These are phyloP conservation scores for Dothideomycetes sp. DNA, from an alignment of 2,329 filamentous ascomycete species.

Conservation along the genomic window DNA sequence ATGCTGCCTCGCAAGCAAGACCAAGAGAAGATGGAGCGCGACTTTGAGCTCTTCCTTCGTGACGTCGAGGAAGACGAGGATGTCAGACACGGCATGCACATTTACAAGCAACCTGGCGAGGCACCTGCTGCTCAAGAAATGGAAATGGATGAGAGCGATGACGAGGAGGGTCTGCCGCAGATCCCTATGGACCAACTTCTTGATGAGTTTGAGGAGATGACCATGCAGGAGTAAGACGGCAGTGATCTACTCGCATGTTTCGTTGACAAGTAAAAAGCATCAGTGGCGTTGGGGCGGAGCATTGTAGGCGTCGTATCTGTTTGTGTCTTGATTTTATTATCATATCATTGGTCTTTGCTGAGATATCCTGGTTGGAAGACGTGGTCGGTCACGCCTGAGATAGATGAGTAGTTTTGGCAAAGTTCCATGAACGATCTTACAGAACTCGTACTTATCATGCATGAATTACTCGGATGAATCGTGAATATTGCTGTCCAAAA, in stretches of 20 bases:
- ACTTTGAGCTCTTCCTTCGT: conserved; percentile 94
- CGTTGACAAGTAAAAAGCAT: neutral
- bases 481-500: too few species aligned
- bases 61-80: conserved; percentile 96
- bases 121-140: conserved; percentile 42
- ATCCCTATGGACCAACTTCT: conserved; percentile 52
- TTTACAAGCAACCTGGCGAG: conserved; percentile 54
- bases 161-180: conserved; percentile 40
- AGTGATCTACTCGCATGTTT: neutral
- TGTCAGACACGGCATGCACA: conserved; percentile 66
- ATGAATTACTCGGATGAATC: too few species aligned
- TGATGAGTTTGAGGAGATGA: conserved; percentile 87
- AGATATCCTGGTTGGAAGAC: neutral
- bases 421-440: too few species aligned
- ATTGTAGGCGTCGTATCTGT: neutral
- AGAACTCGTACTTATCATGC: too few species aligned
- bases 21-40: conserved; percentile 75
- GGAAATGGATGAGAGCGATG: conserved; percentile 40
- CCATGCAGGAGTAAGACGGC: conserved; percentile 43
- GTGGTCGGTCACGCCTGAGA: too few species aligned
- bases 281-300: neutral
- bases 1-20: conserved; percentile 78
- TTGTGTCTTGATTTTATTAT: neutral
- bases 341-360: neutral
- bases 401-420: too few species aligned